Percentiles rank a stretch among this genome's conserved stretches.
These are phyloP conservation scores for Climacium dendroides DNA, from an alignment of 225 moss, liverwort and hornwort genomes.

Conservation along the genomic window DNA sequence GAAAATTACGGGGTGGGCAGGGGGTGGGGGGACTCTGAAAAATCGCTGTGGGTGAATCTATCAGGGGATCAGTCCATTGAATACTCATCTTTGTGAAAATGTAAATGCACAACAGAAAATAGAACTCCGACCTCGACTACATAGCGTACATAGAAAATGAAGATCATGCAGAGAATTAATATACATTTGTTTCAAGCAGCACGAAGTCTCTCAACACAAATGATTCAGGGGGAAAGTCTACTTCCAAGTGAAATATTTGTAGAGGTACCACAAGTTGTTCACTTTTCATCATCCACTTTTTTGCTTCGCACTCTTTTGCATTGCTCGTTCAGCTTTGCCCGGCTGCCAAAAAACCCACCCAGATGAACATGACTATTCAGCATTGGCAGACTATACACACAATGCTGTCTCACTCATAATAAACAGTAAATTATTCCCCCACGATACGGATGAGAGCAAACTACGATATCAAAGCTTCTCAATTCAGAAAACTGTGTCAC, in stretches of 20 bases:
- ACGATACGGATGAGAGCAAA: not conserved
- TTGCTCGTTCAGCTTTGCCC: conserved; percentile 51
- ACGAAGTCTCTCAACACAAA: not conserved
- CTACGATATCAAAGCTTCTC: not conserved
- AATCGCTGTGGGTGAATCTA: not conserved
- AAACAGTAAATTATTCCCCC: not conserved
- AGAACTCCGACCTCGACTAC: not conserved
- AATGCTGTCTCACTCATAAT: not conserved
- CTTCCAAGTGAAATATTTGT: not conserved
- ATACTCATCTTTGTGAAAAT: not conserved
- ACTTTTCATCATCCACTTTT: not conserved
- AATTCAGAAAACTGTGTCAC: not conserved
- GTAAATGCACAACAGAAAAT: not conserved
- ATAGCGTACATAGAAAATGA: not conserved
- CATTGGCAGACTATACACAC: not conserved
- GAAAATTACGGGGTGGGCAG: no score
- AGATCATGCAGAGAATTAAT: not conserved
- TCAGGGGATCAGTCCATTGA: not conserved
- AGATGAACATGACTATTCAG: not conserved
- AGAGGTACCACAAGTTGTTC: not conserved
- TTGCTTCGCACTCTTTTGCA: conserved; percentile 28
- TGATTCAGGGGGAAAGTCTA: not conserved
- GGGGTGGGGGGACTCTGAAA: not conserved
- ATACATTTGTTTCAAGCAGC: not conserved
- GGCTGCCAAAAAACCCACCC: conserved; percentile 13